Conservation (phyloP, 768 basidiomycete species). For the Mycena rosella region DNA sequence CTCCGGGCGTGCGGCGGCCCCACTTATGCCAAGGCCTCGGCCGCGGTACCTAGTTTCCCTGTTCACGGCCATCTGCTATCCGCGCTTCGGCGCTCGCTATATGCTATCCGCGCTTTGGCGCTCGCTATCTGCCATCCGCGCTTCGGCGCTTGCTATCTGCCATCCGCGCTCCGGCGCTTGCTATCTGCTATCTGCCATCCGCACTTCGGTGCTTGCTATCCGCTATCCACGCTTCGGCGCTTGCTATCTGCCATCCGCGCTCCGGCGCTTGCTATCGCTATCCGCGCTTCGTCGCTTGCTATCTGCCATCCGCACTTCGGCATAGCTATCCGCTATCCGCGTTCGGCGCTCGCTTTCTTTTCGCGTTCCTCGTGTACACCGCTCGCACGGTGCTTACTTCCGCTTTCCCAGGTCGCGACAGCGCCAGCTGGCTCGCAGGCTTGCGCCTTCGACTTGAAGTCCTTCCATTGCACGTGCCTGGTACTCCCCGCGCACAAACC, state of each 20-base stretch:
- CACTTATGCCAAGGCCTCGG: neutral
- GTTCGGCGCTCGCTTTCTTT: no score
- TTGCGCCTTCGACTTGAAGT: conserved; percentile 34
- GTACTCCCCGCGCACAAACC: no score
- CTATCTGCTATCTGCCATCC: neutral
- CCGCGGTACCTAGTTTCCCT: neutral
- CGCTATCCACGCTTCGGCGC: neutral
- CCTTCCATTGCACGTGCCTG: no score
- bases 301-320: no score
- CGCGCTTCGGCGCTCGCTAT: neutral
- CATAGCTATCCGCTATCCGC: no score
- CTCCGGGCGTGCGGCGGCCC: neutral
- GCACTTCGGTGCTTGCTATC: neutral
- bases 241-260: neutral
- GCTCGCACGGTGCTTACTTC: no score
- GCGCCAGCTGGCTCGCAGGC: conserved; percentile 39
- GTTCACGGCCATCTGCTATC: neutral
- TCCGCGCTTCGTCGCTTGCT: neutral
- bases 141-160: neutral
- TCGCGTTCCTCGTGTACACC: no score
- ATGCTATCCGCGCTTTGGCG: neutral
- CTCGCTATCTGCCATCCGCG: neutral
- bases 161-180: neutral
- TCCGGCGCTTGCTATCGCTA: neutral
- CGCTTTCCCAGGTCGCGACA: conserved; percentile 31